A percentile compares a stretch with the other conserved stretches of the same genome.
These are phyloP conservation scores for Viola pubescens DNA, from an alignment of 441 rosid genomes.

Conservation along the genomic window DNA sequence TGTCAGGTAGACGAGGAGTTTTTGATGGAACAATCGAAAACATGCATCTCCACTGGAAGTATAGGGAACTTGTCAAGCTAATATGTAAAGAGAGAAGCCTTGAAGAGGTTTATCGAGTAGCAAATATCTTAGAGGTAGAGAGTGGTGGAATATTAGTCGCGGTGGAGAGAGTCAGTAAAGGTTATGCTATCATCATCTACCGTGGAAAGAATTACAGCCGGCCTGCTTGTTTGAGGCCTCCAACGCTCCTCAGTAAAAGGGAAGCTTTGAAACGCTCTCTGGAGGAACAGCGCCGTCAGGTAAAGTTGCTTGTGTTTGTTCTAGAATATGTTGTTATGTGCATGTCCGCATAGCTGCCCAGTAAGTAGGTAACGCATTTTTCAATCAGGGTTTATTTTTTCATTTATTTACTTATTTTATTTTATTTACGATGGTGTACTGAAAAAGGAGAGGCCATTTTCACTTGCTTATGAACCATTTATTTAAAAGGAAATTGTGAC, in stretches of 20 bases:
- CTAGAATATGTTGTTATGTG: not conserved
- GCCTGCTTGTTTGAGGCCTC: conserved; percentile 75
- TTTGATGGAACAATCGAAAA: conserved; percentile 88
- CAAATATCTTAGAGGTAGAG: conserved; percentile 68
- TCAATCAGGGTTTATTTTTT: too few species aligned
- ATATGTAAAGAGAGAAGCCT: conserved; percentile 51
- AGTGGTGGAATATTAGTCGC: conserved; percentile 91
- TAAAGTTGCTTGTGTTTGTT: conserved; percentile 20
- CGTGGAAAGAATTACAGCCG: conserved; percentile 91
- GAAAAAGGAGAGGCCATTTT: not conserved
- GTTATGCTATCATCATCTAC: conserved; percentile 77
- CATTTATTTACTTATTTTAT: too few species aligned
- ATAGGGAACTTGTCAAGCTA: conserved; percentile 91
- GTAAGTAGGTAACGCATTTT: not conserved
- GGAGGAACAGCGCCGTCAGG: conserved; percentile 84
- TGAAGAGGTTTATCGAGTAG: conserved; percentile 58
- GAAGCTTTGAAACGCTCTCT: conserved; percentile 74
- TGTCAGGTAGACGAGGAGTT: conserved; percentile 78
- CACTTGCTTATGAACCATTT: conserved; percentile 1
- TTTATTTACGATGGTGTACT: too few species aligned
- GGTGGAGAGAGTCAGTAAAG: conserved; percentile 82
- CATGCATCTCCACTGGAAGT: conserved; percentile 98
- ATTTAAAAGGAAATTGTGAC: not conserved
- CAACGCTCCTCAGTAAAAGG: conserved; percentile 68
- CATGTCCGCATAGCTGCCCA: not conserved